These are phyloP conservation scores for Melanomma pulvis-pyrius DNA, from an alignment of 495 filamentous ascomycete species.

Conservation along the genomic window DNA sequence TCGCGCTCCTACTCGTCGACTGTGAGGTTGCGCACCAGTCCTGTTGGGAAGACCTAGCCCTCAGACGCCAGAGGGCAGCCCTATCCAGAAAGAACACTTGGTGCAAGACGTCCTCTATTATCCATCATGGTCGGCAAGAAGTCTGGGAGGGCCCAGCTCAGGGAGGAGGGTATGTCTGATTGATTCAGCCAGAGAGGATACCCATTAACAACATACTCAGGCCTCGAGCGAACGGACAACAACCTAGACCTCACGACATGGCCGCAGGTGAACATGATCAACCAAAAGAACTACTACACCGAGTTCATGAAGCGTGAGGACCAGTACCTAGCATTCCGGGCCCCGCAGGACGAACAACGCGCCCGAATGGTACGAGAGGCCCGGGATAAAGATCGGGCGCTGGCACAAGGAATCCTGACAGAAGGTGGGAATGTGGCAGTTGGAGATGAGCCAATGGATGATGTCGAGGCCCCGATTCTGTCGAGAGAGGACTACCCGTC, in stretches of 20 bases:
- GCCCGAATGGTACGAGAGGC: conserved; percentile 79
- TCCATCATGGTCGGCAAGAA: conserved; percentile 49
- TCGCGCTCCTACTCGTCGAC: neutral
- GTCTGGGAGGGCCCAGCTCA: conserved; percentile 45
- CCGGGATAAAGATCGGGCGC: conserved; percentile 81
- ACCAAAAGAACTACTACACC: conserved; percentile 99
- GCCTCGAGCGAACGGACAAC: conserved; percentile 94
- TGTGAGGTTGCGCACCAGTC: neutral
- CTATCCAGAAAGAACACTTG: neutral
- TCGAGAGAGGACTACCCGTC: conserved; percentile 61
- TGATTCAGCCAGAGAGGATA: neutral
- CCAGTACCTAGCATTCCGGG: conserved; percentile 83
- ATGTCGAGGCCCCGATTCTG: conserved; percentile 48
- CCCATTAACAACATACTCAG: conserved; percentile 50
- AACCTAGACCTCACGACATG: conserved; percentile 92
- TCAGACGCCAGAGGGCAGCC: neutral
- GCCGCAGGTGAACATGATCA: conserved; percentile 89
- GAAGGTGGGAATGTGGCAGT: conserved; percentile 58
- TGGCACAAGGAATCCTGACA: conserved; percentile 63
- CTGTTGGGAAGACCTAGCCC: neutral
- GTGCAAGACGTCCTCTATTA: neutral
- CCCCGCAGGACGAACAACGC: conserved; percentile 80
- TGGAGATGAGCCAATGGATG: conserved; percentile 60
- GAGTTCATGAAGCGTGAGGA: conserved; percentile 99
- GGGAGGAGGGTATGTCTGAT: conserved; percentile 45